Conservation (phyloP, 192 early-diverging fungal genomes). For the Backusella westeae region DNA sequence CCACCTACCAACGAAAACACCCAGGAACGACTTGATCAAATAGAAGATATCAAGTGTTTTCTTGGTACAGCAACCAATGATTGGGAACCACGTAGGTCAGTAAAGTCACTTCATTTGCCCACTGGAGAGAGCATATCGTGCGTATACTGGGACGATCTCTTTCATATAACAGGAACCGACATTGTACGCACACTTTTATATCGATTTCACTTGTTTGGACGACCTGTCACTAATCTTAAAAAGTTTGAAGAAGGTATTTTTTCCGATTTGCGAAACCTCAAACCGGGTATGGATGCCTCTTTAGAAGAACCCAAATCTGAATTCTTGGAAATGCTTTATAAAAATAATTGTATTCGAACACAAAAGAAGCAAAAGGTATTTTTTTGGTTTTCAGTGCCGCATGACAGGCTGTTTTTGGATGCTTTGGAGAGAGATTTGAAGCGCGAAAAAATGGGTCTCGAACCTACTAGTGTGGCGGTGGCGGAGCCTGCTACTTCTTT, state of each 20-base stretch:
- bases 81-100: slow-evolving; percentile 57
- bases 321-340: slow-evolving; percentile 92
- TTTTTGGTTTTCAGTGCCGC: slow-evolving; percentile 94
- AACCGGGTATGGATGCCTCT: slow-evolving; percentile 88
- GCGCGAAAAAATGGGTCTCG: slow-evolving; percentile 82
- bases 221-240: slow-evolving; percentile 84
- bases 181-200: slow-evolving; percentile 88
- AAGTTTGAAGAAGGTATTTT: slow-evolving; percentile 99
- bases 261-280: slow-evolving; percentile 91
- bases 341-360: slow-evolving; percentile 93
- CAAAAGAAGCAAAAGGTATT: slow-evolving; percentile 99
- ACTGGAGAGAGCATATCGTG: slow-evolving; percentile 91
- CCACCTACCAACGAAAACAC: slow-evolving; percentile 23
- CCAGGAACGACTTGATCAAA: slow-evolving; percentile 23
- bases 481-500: slow-evolving; percentile 65
- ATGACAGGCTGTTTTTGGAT: slow-evolving; percentile 92
- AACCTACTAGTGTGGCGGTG: slow-evolving; percentile 76
- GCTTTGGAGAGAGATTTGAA: slow-evolving; percentile 96
- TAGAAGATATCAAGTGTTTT: slow-evolving; percentile 54
- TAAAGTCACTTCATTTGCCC: slow-evolving; percentile 63
- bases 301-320: slow-evolving; percentile 93
- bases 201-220: slow-evolving; percentile 87
- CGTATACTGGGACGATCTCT: slow-evolving; percentile 89
- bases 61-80: slow-evolving; percentile 64
- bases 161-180: slow-evolving; percentile 95